Base-by-base conservation (phyloP, 73 alveolate genomes). In the Stentor roeselii region DNA sequence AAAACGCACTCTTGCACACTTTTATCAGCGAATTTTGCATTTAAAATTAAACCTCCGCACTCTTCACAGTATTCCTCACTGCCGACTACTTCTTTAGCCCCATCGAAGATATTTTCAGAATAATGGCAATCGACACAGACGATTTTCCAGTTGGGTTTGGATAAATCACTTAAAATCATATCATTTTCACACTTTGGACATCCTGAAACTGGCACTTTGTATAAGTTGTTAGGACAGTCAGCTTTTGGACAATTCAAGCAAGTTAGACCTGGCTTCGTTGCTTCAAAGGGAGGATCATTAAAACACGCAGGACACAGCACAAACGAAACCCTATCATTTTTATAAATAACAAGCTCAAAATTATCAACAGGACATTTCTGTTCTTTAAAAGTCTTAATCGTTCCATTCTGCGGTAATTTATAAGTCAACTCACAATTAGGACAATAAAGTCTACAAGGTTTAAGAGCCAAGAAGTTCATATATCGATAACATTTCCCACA, bases 281-380 rank as follows among this genome's bases (percentile, higher is more conserved):
- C 92, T 37, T 85, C 92, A n/a, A 83, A 87, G 2, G 92, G 92
- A 11, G 92, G 92, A 31, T 83, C 87, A 37, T 78, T 80, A 41
- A 76, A 88, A 86, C 93, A 88, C 86, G 59, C 75, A 14, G 93
- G 93, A 35, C 93, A 88, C 31, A 88, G 39, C 27, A 88, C 87
- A 78, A 60, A 60, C 76, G 88, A 82, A 30, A 32, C 40, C 6
- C 42, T 1, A 30, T 50, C 75, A 6, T 39, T 59, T n/a, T 78
- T 42, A 3, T 3, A 21, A 39, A 76, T 32, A 31, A 86, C 59
- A 14, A 84, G 76, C 87, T 88, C 93, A 60, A 88, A 88, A 78
- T 84, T 75, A 50, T 88, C 93, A 42, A 84, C 60, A 14, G 93
- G 93, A 60, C 93, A 88, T 39, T 39, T 41, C 39, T 39, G 74